Evolutionary conservation across 345 rosid species (phyloP).

Genomic region (Eucalyptus regnans): DNA sequence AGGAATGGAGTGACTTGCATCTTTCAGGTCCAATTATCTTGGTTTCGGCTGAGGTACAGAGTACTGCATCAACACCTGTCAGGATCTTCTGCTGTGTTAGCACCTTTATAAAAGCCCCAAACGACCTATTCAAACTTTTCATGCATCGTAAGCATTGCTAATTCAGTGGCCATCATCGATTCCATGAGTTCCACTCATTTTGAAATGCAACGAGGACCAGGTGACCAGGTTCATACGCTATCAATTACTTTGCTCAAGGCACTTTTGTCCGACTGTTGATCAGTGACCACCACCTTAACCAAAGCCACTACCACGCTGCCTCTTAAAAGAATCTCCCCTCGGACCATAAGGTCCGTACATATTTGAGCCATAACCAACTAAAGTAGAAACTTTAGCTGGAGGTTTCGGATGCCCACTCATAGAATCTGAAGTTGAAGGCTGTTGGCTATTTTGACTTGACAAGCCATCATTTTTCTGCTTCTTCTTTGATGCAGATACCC

Average conservation of each 20-base stretch:
- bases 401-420: background rate
- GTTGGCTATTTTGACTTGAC: background rate
- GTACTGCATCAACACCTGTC: background rate
- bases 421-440: background rate
- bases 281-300: background rate
- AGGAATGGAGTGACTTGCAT: background rate
- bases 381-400: background rate
- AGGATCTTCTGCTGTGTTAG: background rate
- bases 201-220: background rate
- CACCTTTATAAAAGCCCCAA: background rate
- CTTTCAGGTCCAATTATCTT: background rate
- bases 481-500: background rate
- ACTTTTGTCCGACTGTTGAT: background rate
- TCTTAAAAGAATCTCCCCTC: conserved; percentile 13
- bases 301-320: conserved; percentile 17
- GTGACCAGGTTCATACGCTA: background rate
- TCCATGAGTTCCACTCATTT: background rate
- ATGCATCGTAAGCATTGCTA: background rate
- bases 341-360: background rate
- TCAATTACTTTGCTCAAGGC: background rate
- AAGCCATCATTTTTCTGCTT: background rate
- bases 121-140: background rate
- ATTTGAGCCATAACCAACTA: conserved; percentile 9
- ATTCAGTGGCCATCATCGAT: background rate
- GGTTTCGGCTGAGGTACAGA: background rate